Evolutionary conservation across 768 basidiomycete genomes (phyloP), one percentile per base, ranked within the genome.

Genomic region (Lactifluus rugatus): DNA sequence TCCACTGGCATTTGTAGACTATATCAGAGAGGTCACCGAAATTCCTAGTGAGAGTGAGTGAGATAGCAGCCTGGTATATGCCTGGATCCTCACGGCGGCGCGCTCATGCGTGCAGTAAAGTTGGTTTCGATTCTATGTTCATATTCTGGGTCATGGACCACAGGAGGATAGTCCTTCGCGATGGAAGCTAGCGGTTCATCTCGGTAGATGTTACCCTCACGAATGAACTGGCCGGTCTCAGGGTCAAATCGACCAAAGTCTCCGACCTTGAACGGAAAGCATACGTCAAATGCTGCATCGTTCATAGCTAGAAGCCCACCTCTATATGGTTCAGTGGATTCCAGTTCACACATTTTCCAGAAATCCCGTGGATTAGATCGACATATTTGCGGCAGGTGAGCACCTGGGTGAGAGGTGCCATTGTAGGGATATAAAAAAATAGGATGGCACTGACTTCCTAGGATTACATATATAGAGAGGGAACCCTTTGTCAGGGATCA

Each of bases 181-280:
- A 46, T 45, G 10, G 53, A 60, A 3, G 58, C 54, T 21, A 60
- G 23, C 2, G 53, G 53, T 32, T 60, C 58, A 17, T 60, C 58
- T 49, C 54, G 48, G 17, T 60, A 55, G 34, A 60, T 60, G 17
- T 60, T 60, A 2, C 58, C 58, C 58, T 55, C 58, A 19, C 32
- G 37, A 21, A 60, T n/a, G 48, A 55, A 55, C 5, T 55, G 53
- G 10, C 58, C 53, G 10, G 31, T 55, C 39, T 60, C 58, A n/a
- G 36, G 6, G 28, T 60, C 34, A 5, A 55, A 32, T 36, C 23
- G 41, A 31, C 58, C 58, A 32, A 37, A 55, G 21, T 60, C 53
- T 25, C 58, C 58, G 26, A 60, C 58, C 58, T 60, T 52, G 46
- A 7, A 42, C 7, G 31, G 14, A 25, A 17, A 31, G 17, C n/a